These are phyloP conservation scores for Podospora tetraspora DNA, from an alignment of 495 filamentous ascomycete species.

Conservation along the genomic window DNA sequence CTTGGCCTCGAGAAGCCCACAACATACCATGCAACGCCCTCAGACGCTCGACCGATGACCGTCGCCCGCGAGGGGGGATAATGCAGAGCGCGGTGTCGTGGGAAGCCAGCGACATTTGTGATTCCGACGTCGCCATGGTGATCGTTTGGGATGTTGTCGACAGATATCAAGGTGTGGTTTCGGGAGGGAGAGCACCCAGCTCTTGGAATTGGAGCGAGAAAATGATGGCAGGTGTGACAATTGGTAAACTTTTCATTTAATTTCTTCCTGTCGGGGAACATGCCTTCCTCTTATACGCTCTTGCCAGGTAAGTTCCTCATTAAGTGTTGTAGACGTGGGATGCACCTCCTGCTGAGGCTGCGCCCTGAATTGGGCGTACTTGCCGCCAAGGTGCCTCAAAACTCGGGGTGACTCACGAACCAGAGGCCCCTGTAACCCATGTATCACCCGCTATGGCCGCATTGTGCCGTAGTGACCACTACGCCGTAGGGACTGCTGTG, in stretches of 20 bases:
- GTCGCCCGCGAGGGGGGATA: slow-evolving; percentile 40
- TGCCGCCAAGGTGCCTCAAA: not conserved
- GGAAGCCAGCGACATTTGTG: slow-evolving; percentile 26
- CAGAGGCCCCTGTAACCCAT: not conserved
- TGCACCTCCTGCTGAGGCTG: slow-evolving; percentile 11
- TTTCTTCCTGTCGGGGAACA: not conserved
- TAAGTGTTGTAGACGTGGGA: too few species aligned
- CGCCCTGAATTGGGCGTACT: slow-evolving; percentile 2
- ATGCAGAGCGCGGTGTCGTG: slow-evolving; percentile 49
- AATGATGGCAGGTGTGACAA: not conserved
- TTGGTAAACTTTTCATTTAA: not conserved
- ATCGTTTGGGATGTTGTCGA: not conserved
- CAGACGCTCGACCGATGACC: slow-evolving; percentile 42
- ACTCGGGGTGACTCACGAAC: slow-evolving; percentile 18
- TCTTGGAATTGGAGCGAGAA: not conserved
- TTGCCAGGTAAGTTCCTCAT: not conserved
- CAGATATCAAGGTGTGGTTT: slow-evolving; percentile 5
- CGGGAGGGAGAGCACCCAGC: not conserved
- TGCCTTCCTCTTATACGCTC: not conserved
- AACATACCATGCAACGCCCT: not conserved
- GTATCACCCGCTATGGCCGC: not conserved
- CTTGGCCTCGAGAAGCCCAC: not conserved
- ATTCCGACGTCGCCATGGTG: slow-evolving; percentile 8
- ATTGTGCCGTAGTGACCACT: not conserved
- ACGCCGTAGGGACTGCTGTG: too few species aligned